Base-by-base conservation (phyloP, 352 stramenopile species). In the Pythium grandisporangium region DNA sequence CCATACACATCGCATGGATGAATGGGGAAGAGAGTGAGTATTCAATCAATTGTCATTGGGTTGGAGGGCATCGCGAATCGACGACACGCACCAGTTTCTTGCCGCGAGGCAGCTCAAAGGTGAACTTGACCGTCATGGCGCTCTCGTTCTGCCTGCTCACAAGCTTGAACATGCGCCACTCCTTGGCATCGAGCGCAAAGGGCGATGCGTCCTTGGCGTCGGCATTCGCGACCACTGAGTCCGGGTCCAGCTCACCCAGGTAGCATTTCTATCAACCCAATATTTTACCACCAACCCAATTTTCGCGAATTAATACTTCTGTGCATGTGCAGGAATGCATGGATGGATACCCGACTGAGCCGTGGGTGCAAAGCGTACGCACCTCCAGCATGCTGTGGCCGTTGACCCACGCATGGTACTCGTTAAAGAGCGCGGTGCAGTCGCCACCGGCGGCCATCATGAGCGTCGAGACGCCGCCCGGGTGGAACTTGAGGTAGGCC, bases 401-500 rank as follows among this genome's bases (percentile, higher is more conserved):
- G 55, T 98, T 98, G 16, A 98, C 87, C 91, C 94, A 98, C 17
- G 66, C 57, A 61, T 98, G 95, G 58, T 97, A 95, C 58, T 98
- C 97, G 49, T 98, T 95, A 66, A 98, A 99, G 6, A 98, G 61
- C 22, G 70, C 71, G 3, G 95, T 98, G 45, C 75, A 96, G 73
- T 99, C 95, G 14, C 72, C 84, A n/a, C 95, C 96, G 8, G 85
- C 90, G 13, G 63, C 66, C 40, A 84, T 63, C 56, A 98, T 79
- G 16, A 99, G 68, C 60, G 98, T 95, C 17, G 71, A 58, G 34
- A 94, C 54, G 21, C 96, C 96, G n/a, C 96, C 96, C 3, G 96
- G 96, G 69, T 99, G 96, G 68, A 98, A 99, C 43, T 83, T 72
- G 39, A 99, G 63, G 74, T 99, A 99, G 7, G 92, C 81, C 26